Evolutionary conservation across 108 stramenopile species (phyloP).

Genomic region (Cyclotella choctawhatcheeana): DNA sequence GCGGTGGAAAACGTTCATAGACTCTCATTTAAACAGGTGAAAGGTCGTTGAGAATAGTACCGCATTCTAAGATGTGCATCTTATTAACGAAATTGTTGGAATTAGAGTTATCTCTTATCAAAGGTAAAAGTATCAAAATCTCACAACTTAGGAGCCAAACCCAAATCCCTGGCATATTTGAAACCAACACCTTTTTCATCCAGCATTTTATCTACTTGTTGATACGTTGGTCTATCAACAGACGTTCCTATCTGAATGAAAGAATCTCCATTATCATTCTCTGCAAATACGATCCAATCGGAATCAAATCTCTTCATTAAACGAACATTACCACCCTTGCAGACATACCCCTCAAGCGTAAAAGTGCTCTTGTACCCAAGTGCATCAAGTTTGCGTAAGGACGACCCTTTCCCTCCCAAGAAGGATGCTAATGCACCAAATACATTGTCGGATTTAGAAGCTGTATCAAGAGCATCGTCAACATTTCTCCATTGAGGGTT

Average conservation of each 20-base stretch:
- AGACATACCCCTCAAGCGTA: conserved; percentile 86
- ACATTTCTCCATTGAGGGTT: conserved; percentile 92
- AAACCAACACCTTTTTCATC: conserved; percentile 76
- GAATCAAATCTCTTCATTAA: conserved; percentile 81
- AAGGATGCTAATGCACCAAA: conserved; percentile 80
- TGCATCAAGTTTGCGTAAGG: conserved; percentile 61
- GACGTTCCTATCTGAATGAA: conserved; percentile 67
- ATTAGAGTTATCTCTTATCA: no score
- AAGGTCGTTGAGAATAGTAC: conserved; percentile 45
- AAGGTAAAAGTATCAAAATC: no score
- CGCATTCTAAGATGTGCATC: background rate
- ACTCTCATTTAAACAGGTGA: conserved; percentile 66
- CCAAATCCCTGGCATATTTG: conserved; percentile 87
- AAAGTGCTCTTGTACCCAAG: conserved; percentile 68
- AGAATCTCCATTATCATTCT: conserved; percentile 74
- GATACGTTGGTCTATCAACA: conserved; percentile 74
- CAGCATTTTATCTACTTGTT: conserved; percentile 86
- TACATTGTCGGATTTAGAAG: conserved; percentile 59
- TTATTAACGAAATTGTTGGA: no score
- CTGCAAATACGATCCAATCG: conserved; percentile 84
- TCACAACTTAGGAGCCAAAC: conserved; percentile 73
- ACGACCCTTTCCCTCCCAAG: conserved; percentile 86
- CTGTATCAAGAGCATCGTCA: conserved; percentile 86
- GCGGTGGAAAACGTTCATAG: conserved; percentile 70
- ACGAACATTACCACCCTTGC: conserved; percentile 84